Evolutionary conservation across 2,329 filamentous ascomycete genomes (phyloP).

Genomic region (Sporothrix dimorphospora): DNA sequence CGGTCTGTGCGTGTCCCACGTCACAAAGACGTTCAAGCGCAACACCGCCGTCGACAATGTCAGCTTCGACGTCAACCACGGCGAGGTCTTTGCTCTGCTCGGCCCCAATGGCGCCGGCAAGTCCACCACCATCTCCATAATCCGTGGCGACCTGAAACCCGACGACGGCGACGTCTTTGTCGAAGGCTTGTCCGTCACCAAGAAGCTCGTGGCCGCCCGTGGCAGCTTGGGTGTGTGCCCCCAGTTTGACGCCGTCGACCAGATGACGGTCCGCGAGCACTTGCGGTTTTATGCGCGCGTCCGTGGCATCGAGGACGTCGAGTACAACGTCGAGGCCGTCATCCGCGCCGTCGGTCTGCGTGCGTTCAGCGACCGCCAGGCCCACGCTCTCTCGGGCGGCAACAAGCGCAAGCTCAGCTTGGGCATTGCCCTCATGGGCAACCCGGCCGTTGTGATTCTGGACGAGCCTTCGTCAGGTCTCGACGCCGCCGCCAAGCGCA

Average conservation of each 20-base stretch:
- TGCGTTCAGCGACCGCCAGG: conserved; percentile 73
- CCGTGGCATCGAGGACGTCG: conserved; percentile 73
- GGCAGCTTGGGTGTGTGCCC: conserved; percentile 87
- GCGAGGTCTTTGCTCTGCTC: conserved; percentile 85
- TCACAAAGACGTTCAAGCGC: conserved; percentile 77
- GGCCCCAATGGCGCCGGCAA: conserved; percentile 93
- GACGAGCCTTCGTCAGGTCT: conserved; percentile 89
- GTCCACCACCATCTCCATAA: conserved; percentile 83
- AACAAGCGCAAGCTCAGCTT: conserved; percentile 93
- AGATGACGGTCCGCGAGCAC: conserved; percentile 87
- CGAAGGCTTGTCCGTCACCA: conserved; percentile 74
- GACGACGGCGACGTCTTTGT: conserved; percentile 80
- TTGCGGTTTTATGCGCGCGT: conserved; percentile 85
- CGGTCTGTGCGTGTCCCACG: conserved; percentile 75
- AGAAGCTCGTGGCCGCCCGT: conserved; percentile 71
- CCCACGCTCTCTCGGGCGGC: conserved; percentile 78
- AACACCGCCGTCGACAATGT: conserved; percentile 86
- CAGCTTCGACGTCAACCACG: conserved; percentile 76
- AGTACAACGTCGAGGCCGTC: conserved; percentile 77
- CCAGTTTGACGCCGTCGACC: conserved; percentile 84
- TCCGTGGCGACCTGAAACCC: conserved; percentile 84
- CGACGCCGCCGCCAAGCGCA: conserved; percentile 85
- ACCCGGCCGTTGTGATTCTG: conserved; percentile 81
- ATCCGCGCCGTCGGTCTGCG: conserved; percentile 79
- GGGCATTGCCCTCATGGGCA: conserved; percentile 90